phyloP scores from a whole-genome alignment of 2,329 filamentous ascomycete species.

The Aureobasidium lini region DNA sequence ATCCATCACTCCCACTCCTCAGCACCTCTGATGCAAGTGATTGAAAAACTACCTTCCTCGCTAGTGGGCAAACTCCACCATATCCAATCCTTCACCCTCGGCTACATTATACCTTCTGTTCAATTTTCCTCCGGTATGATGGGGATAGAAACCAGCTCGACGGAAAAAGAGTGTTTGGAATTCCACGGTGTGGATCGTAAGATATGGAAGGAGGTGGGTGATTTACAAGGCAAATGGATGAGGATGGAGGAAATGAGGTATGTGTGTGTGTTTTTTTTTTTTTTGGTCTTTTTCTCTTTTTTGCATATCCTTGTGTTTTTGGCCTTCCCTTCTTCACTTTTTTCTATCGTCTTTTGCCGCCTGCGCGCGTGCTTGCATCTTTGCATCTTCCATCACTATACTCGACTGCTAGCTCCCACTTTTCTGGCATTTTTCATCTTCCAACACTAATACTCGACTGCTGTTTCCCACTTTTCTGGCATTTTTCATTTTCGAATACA shows the following conservation, averaged over 20 bases:
- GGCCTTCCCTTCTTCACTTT: no score
- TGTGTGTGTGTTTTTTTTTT: neutral
- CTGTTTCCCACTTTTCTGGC: no score
- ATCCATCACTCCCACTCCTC: constrained; percentile 34
- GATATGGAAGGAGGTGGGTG: neutral
- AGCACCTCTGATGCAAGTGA: constrained; percentile 22
- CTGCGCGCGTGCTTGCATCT: no score
- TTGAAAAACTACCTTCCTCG: constrained; percentile 22
- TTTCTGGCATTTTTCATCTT: no score
- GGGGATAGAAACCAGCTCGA: neutral
- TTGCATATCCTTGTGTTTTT: no score
- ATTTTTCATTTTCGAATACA: neutral
- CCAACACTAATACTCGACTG: no score
- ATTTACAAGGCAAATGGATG: constrained; percentile 16
- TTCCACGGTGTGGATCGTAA: neutral
- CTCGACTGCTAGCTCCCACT: no score
- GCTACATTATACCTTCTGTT: constrained; percentile 24
- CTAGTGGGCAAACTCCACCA: constrained; percentile 27
- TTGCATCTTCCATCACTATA: no score
- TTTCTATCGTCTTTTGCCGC: no score
- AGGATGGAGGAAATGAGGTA: constrained; percentile 20
- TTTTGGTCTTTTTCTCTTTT: neutral
- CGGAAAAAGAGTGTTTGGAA: neutral
- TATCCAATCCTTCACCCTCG: constrained; percentile 27
- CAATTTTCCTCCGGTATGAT: constrained; percentile 26